Evolutionary conservation across 2,329 filamentous ascomycete genomes (phyloP).

Genomic region (Alternaria tenuissima): DNA sequence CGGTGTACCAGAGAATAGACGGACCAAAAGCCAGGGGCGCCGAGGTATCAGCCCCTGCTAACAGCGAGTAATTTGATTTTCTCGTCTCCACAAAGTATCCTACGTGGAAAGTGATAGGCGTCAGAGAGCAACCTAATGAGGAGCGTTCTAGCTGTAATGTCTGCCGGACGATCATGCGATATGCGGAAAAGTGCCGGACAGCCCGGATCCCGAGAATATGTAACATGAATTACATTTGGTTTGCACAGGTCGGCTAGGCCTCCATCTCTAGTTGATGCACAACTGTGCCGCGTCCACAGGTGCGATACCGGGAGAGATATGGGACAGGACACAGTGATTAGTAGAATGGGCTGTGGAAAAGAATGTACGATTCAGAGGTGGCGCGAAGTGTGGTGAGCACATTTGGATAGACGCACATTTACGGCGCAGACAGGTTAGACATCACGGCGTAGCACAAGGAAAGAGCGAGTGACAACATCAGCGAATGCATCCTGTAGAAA

Average conservation of each 20-base stretch:
- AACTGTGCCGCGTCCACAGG: neutral
- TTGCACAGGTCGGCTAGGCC: neutral
- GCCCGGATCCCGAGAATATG: neutral
- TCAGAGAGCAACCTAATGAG: neutral
- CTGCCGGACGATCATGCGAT: neutral
- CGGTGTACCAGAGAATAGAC: neutral
- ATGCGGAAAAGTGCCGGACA: neutral
- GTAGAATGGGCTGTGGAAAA: neutral
- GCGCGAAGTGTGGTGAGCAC: slow-evolving; percentile 1
- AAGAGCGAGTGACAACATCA: neutral
- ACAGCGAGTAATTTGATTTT: neutral
- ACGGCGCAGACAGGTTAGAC: neutral
- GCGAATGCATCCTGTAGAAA: neutral
- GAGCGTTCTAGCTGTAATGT: neutral
- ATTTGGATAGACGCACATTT: neutral
- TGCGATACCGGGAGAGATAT: neutral
- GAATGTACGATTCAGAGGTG: neutral
- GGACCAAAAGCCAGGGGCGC: neutral
- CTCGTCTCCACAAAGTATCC: neutral
- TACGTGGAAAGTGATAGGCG: neutral
- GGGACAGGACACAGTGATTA: neutral
- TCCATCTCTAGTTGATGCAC: neutral
- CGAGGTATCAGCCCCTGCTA: neutral
- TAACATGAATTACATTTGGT: neutral
- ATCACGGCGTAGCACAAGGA: neutral